Evolutionary conservation across 352 stramenopile species (phyloP).

Genomic region (Aphanomyces invadans): DNA sequence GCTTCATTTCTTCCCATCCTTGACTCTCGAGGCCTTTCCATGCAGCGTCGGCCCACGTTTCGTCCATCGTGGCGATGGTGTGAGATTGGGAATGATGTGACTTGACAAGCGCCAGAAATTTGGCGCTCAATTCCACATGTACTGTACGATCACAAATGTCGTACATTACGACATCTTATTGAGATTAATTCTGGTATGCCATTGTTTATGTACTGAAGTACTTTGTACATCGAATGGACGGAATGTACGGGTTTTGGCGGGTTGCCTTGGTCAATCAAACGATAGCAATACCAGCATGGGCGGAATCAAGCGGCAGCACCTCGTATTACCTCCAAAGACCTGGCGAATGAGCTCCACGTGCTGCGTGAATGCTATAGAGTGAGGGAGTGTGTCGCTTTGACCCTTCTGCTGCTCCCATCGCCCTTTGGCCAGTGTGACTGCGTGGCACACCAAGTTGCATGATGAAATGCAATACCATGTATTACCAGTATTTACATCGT

Average conservation of each 20-base stretch:
- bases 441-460: too few relatives aligned
- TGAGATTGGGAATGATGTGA: background rate
- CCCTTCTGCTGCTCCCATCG: too few relatives aligned
- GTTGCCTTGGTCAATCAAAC: background rate
- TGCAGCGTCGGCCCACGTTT: background rate
- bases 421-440: too few relatives aligned
- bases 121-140: conserved; percentile 5
- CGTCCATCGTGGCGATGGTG: background rate
- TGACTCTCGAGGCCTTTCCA: background rate
- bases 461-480: too few relatives aligned
- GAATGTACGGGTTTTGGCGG: background rate
- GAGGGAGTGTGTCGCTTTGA: too few relatives aligned
- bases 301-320: background rate
- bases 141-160: background rate
- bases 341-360: too few relatives aligned
- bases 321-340: too few relatives aligned
- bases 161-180: background rate
- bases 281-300: background rate
- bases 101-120: background rate
- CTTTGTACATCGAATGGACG: background rate
- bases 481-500: background rate
- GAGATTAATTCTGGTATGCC: background rate
- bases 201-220: too few relatives aligned
- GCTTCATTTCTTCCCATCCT: conserved; percentile 10
- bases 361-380: too few relatives aligned